Evolutionary conservation across 1,284 basidiomycete genomes (phyloP).

Genomic region (Abortiporus biennis): DNA sequence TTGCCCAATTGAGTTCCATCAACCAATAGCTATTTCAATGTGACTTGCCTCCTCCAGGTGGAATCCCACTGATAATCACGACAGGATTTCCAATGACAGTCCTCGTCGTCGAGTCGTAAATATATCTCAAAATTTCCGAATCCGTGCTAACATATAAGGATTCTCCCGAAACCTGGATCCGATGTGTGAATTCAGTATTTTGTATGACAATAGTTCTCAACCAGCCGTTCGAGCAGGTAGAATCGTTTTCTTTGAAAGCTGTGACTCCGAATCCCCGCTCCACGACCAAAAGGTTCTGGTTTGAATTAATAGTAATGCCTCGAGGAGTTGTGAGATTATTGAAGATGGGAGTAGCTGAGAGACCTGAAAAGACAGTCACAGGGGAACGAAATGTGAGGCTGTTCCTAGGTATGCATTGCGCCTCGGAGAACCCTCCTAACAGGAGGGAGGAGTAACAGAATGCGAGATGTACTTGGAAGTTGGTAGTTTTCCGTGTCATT

Average conservation of each 20-base stretch:
- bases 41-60: conserved; percentile 32
- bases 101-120: no score
- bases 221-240: conserved; percentile 30
- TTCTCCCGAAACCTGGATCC: no score
- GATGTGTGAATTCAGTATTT: conserved; percentile 32
- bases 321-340: conserved; percentile 33
- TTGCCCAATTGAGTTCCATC: neutral
- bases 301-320: conserved; percentile 30
- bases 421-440: no score
- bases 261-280: conserved; percentile 34
- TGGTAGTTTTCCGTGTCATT: no score
- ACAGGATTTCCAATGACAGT: conserved; percentile 12
- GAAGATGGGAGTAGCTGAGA: conserved; percentile 28
- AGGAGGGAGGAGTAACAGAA: no score
- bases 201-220: conserved; percentile 30
- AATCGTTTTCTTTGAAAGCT: conserved; percentile 26
- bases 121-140: no score
- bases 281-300: conserved; percentile 34
- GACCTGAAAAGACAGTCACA: conserved; percentile 28
- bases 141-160: conserved; percentile 26
- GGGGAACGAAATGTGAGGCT: no score
- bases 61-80: conserved; percentile 27
- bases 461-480: no score
- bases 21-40: neutral
- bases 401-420: no score